A percentile compares a stretch with the other conserved stretches of the same genome.
These are phyloP conservation scores for Eucalyptus paniculata DNA, from an alignment of 345 rosid species.

Conservation along the genomic window DNA sequence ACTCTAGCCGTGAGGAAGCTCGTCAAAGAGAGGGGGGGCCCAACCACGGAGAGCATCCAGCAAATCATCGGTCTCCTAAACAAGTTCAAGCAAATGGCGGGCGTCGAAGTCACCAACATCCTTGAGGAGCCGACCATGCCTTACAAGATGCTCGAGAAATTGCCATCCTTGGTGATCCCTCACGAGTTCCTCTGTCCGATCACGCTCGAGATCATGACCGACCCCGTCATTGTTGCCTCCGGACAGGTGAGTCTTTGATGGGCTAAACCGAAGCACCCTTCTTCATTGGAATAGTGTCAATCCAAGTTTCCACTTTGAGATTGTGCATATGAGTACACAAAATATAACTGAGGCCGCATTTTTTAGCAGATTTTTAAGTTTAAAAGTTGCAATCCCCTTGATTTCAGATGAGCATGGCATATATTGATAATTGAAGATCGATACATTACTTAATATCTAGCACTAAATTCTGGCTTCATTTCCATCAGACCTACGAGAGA, in stretches of 20 bases:
- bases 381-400: background rate
- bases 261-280: background rate
- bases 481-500: conserved; percentile 50
- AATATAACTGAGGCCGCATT: background rate
- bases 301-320: background rate
- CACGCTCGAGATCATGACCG: conserved; percentile 65
- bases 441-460: background rate
- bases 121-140: conserved; percentile 13
- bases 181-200: conserved; percentile 76
- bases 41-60: conserved; percentile 21
- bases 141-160: conserved; percentile 15
- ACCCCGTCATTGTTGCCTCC: conserved; percentile 66
- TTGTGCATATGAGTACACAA: background rate
- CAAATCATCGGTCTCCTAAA: conserved; percentile 51
- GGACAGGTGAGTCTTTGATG: conserved; percentile 48
- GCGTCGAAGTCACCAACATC: conserved; percentile 38
- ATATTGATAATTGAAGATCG: background rate
- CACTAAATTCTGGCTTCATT: background rate
- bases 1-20: conserved; percentile 38
- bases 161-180: conserved; percentile 44
- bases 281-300: background rate
- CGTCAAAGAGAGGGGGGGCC: conserved; percentile 23
- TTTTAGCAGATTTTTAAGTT: background rate
- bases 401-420: background rate
- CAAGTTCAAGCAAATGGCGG: conserved; percentile 46